Evolutionary conservation across 208 protist genomes (phyloP), one percentile per base, ranked within the genome.

Genomic region (Wallacemonas rigidus): DNA sequence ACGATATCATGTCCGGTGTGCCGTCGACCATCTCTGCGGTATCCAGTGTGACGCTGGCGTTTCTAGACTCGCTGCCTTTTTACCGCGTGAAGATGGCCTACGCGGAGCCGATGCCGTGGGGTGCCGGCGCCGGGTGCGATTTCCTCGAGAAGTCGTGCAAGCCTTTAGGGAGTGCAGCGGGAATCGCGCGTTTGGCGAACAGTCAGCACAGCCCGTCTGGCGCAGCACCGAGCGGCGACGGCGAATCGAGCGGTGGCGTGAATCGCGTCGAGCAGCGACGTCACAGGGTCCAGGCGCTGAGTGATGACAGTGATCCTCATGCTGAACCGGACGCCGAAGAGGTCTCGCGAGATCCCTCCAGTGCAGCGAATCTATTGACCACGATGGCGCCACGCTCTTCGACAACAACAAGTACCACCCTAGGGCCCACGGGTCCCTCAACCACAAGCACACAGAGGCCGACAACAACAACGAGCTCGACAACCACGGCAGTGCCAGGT

Each of bases 1-100:
- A 93, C 53, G 93, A 97, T 39, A 69, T 92, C 3, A 97, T 97
- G 93, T 73, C 82, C 2, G 93, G 88, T 35, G 71, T 88, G 0
- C 74, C 80, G 2, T 71, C 73, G 4, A 45, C 55, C 1, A 57
- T 71, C 14, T 56, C 76, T 4, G 74, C 86, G 0, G 64, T 95
- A n/a, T 88, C 82, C 1, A 44, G 58, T 26, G 61, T 96, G 3
- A 95, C 91, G 1, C 62, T 95, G 12, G 73, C 86, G 3, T 79
- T 93, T 11, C 80, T 97, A 4, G 67, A 83, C 15, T 81, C 87
- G 12, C 61, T 93, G 6, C 84, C 85, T 0, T 93, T 82, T 47
- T 97, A 97, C 64, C 50, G 8, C 5, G 82, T 88, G 8, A 71
- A 89, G 55, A 58, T 71, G 5, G 68, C 1, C 3, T 60, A 64